Base-by-base conservation (phyloP, 768 basidiomycete genomes). In the Trametes elegans region DNA sequence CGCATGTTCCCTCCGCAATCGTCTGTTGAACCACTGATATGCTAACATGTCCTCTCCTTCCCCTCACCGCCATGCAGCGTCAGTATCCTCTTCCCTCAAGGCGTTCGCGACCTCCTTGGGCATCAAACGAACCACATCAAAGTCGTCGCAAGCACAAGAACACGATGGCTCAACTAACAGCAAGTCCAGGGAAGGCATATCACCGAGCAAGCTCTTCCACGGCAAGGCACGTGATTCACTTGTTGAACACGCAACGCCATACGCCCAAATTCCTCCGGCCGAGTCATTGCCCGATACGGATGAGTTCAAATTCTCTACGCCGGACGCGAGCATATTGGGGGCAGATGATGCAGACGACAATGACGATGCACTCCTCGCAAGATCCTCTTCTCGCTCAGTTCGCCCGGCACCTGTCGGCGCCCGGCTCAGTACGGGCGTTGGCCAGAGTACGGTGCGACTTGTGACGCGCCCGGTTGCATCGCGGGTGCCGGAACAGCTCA, bases 101-200 rank as follows among this genome's bases (percentile, higher is more conserved):
- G 83, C 86, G 0, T 73, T 93, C 36, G 90, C 87, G n/a, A 84
- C 74, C 36, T 89, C 90, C 11, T 74, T 90, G 26, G 86, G 87
- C 35, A 76, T 90, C 62, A 88, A 84, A 68, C 83, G 83, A 26
- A 66, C 71, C 19, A 49, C 23, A 1, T 35, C 53, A 18, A 58
- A 55, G 46, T 51, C 57, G 2, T 43, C 49, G 72, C 73, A 26
- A 66, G 69, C 2, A 13, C 55, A 45, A 57, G 57, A 59, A 21
- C 39, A 51, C 24, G 27, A 40, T 24, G 62, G 62, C 44, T 54
- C 66, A 23, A 58, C 66, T n/a, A 64, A 63, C 38, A 53, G 32
- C 48, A 59, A 45, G 42, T n/a, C n/a, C n/a, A n/a, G 34, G 28
- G 40, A 45, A 54, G 40, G 65, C 3, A 63, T 67, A 27, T 64